Evolutionary conservation across 2,329 filamentous ascomycete genomes (phyloP), one percentile per base, ranked within the genome.

Genomic region (Penicillium sp.): DNA sequence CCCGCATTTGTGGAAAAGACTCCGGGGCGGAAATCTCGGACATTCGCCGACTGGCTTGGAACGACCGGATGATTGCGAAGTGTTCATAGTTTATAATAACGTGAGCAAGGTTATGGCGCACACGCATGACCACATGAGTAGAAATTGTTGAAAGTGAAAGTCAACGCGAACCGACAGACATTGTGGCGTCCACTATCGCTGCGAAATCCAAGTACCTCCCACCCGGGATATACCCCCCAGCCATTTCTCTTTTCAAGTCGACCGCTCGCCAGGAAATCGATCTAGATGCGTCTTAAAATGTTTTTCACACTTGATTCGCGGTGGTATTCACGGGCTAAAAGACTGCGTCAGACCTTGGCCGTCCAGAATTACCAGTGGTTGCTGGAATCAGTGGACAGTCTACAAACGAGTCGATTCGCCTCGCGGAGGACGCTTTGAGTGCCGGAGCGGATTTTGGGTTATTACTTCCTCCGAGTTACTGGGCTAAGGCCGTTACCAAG

Each of bases 231-330:
- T 81, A 78, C 61, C 77, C 75, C 27, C 79, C 79, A 0, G 77
- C 80, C 2, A 69, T 80, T 25, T 79, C 79, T 0, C 62, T 80
- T 2, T 81, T 79, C 67, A 75, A 77, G 51, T 61, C 72, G 45
- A 72, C 72, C 9, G 57, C 71, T 0, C 52, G 65, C 3, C 78
- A 81, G 56, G 67, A 74, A 27, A 69, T 81, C 25, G 75, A 81
- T 57, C 69, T 73, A 45, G 75, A 77, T 42, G 77, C 78, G 14
- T 79, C 78, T 61, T 73, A 77, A 75, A 70, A 41, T 75, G 77
- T 54, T 77, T 73, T 50, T 68, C 70, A 33, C 67, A 75, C 52
- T 62, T 81, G 2, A 72, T 79, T 29, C 72, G 70, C 35, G 72
- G 73, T 2, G 79, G 78, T 6, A 72, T 79, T 41, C 75, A 79